Evolutionary conservation across 306 rosid genomes (phyloP).

Genomic region (Citrullus mucosospermus): DNA sequence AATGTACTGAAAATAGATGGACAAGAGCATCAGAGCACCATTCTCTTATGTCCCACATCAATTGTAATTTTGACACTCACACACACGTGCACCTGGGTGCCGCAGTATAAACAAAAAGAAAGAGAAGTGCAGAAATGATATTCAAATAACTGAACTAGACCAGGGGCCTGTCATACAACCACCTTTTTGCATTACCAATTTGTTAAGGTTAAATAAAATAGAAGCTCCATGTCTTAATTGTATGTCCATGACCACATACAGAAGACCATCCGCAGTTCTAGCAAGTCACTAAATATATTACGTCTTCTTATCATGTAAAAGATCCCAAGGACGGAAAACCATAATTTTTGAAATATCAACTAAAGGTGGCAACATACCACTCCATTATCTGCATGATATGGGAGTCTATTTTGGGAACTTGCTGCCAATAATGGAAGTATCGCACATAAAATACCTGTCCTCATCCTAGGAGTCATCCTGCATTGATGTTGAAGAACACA

Average conservation of each 20-base stretch:
- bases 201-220: not conserved
- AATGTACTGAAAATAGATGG: not conserved
- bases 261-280: not conserved
- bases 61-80: too few species aligned
- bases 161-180: not conserved
- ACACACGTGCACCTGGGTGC: too few species aligned
- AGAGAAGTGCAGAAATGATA: not conserved
- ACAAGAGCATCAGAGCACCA: not conserved
- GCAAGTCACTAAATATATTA: not conserved
- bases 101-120: not conserved
- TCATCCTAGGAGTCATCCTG: constrained; percentile 70
- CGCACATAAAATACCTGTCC: constrained; percentile 39
- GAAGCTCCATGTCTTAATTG: not conserved
- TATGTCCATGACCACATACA: not conserved
- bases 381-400: constrained; percentile 44
- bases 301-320: not conserved
- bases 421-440: constrained; percentile 51
- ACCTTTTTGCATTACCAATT: not conserved
- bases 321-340: not conserved
- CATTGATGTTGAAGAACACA: constrained; percentile 10
- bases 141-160: not conserved
- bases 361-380: constrained; percentile 29
- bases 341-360: not conserved
- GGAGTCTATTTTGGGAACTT: constrained; percentile 57
- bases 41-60: not conserved